Evolutionary conservation across 73 alveolate species (phyloP), one percentile per base, ranked within the genome.

Genomic region (Breviolum minutum): DNA sequence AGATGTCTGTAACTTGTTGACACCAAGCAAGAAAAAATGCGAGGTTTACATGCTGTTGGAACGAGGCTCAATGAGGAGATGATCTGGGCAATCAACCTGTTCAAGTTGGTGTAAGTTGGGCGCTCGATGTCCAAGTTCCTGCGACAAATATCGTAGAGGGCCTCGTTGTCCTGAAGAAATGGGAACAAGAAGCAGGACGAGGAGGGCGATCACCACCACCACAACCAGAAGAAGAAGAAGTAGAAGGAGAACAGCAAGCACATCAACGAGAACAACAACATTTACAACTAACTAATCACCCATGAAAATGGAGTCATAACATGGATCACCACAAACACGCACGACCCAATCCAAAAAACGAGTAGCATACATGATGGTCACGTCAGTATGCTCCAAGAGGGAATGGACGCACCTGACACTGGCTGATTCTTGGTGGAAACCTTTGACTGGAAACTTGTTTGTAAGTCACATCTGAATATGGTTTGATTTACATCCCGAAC

Each of bases 351-450:
- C 54, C 54, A 40, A 40, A 29, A 24, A 54, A 17, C 82, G 40
- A 73, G 82, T 40, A 5, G 30, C 80, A 54, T 84, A 99, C 99
- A 99, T 99, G 95, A 99, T 99, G 95, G 99, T 99, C 95, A 99
- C 99, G 95, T 99, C 99, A 48, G 99, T 99, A 99, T 99, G 99
- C 85, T 99, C 99, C 62, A 99, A 91, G 76, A 99, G 88, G 63
- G 99, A 99, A 99, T 99, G 99, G 89, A 99, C 99, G 87, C 99
- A 99, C 84, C 99, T 77, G 27, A 30, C 13, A 71, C 54, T 40
- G 54, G 54, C 54, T 40, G 54, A 40, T 40, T 40, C 3, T 40
- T 40, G 54, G 54, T 40, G 54, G 54, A 40, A 40, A 40, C 54
- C 54, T 40, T 40, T 40, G 54, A 40, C 54, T 2, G 3, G 54